These are phyloP conservation scores for Letharia lupina DNA, from an alignment of 495 filamentous ascomycete species.

Conservation along the genomic window DNA sequence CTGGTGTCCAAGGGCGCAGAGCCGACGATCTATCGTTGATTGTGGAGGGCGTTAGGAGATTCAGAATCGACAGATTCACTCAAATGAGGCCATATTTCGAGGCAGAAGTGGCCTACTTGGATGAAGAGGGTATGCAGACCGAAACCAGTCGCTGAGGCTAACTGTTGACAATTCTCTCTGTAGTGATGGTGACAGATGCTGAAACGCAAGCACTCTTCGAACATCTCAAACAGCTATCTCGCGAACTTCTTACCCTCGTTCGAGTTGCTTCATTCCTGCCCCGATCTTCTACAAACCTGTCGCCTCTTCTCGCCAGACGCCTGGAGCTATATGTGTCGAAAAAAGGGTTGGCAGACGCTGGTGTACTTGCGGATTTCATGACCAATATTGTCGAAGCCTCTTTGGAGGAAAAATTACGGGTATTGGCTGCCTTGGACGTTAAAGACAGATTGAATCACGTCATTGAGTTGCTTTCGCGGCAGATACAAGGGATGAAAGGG, in stretches of 20 bases:
- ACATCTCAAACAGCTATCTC: constrained; percentile 69
- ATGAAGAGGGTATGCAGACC: constrained; percentile 47
- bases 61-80: constrained; percentile 63
- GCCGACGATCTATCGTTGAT: constrained; percentile 72
- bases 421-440: constrained; percentile 68
- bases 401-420: constrained; percentile 79
- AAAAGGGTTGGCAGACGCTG: constrained; percentile 70
- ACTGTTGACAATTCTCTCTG: constrained; percentile 26
- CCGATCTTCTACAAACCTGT: constrained; percentile 52
- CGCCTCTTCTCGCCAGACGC: constrained; percentile 73
- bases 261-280: constrained; percentile 69
- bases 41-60: constrained; percentile 74
- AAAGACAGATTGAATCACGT: constrained; percentile 69
- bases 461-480: constrained; percentile 69
- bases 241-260: constrained; percentile 72
- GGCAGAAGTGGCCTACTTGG: constrained; percentile 56
- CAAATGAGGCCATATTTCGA: constrained; percentile 82
- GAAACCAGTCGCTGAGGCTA: neutral
- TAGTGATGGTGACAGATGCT: constrained; percentile 43
- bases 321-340: constrained; percentile 76
- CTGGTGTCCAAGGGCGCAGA: constrained; percentile 70
- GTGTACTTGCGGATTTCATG: constrained; percentile 92
- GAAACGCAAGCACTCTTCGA: constrained; percentile 61
- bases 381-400: constrained; percentile 76
- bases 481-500: constrained; percentile 72